Evolutionary conservation across 768 basidiomycete species (phyloP).

Genomic region (Amanita muscaria): DNA sequence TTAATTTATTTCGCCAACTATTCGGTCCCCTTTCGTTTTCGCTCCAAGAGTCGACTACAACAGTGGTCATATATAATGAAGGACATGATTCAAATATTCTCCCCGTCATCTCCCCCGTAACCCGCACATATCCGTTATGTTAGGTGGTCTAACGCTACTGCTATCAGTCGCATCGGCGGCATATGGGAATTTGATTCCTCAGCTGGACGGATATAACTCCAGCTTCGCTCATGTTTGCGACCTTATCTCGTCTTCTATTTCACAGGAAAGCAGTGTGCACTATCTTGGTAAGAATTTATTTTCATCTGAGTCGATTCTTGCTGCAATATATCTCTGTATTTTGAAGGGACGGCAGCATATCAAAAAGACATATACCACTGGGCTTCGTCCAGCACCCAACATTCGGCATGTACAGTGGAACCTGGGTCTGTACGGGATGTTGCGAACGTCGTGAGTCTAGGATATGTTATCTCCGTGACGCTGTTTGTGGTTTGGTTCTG

Average conservation of each 20-base stretch:
- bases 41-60: no score
- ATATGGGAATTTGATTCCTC: no score
- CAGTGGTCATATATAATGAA: no score
- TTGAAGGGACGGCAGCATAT: not conserved
- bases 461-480: not conserved
- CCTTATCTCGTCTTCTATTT: constrained; percentile 27
- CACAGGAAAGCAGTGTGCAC: constrained; percentile 37
- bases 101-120: no score
- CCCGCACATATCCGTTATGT: no score
- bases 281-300: constrained; percentile 24
- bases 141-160: no score
- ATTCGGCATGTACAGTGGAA: constrained; percentile 4
- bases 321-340: not conserved
- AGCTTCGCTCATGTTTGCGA: constrained; percentile 20
- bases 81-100: no score
- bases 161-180: no score
- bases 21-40: no score
- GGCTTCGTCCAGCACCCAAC: not conserved
- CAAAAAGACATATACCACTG: constrained; percentile 1
- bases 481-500: not conserved
- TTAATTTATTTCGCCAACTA: no score
- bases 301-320: not conserved
- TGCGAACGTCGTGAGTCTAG: not conserved
- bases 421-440: constrained; percentile 3
- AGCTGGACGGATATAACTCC: not conserved